Base-by-base conservation (phyloP, 148 eudicot species). In the Persicaria maculosa region DNA sequence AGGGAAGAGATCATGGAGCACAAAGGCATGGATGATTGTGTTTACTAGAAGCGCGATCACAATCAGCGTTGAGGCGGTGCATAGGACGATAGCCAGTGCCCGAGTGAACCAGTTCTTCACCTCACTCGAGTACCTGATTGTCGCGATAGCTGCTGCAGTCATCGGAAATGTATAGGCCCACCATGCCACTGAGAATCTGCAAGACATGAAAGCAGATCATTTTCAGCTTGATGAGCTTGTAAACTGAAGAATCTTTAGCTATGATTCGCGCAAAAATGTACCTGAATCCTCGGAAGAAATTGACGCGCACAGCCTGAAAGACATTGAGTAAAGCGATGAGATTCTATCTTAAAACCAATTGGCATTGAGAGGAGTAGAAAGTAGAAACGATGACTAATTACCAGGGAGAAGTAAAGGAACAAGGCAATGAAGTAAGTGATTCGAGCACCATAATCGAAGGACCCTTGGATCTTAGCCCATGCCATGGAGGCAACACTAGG, bases 121-220 rank as follows among this genome's bases (percentile, higher is more conserved):
- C 81, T 82, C 91, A 9, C 71, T 79, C 3, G 96, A 76, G 87
- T 92, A 95, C 54, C 74, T 73, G 59, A 95, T 85, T 7, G 97
- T 88, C n/a, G 97, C 96, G 6, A 90, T 87, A 64, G 98, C 88
- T 17, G 92, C 96, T 25, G 88, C 93, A 0, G 98, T 95, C 97
- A 88, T 95, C 0, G 98, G 98, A 75, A 95, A 92, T 43, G 98
- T 95, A 82, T 95, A 92, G 4, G 98, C 97, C 98, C 98, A 95
- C 98, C 98, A 95, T 44, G 96, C 87, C 79, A 95, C 76, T 44
- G 98, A 94, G 81, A 94, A 94, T 80, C 90, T 88, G 59, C 47
- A 65, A 36, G 7, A 11, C 5, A 11, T 9, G 59, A 44, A 44
- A 36, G n/a, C 46, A 43, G 81, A 43, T 16, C 11, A 55, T 36